These are phyloP conservation scores for Alopecurus myosuroides DNA, from an alignment of 176 grass and related monocot species.

Conservation along the genomic window DNA sequence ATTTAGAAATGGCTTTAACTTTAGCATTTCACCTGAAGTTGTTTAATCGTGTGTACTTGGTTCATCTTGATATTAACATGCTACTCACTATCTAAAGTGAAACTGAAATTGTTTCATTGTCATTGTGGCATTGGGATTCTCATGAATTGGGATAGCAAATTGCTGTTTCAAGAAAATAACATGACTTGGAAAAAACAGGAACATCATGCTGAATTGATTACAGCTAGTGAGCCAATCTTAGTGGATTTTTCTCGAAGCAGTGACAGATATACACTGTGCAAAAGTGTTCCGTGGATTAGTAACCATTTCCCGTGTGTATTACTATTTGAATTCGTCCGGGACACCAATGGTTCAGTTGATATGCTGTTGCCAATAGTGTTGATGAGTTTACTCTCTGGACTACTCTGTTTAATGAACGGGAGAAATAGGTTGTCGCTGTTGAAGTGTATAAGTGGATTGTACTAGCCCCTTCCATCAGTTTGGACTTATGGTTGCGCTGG, in stretches of 20 bases:
- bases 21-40: not conserved
- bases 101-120: not conserved
- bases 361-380: not conserved
- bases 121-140: not conserved
- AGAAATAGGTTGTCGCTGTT: too few relatives aligned
- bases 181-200: not conserved
- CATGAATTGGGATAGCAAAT: not conserved
- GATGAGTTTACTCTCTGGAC: not conserved
- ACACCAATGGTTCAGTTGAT: not conserved
- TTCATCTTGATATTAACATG: not conserved
- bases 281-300: too few relatives aligned
- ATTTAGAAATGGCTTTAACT: not conserved
- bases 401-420: not conserved
- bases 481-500: too few relatives aligned
- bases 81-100: not conserved
- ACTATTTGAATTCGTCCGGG: not conserved
- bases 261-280: too few relatives aligned
- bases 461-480: too few relatives aligned
- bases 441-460: too few relatives aligned
- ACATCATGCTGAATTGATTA: not conserved
- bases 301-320: not conserved
- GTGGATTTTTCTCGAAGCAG: not conserved
- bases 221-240: not conserved
- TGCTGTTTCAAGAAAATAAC: not conserved
- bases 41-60: not conserved